phyloP scores from a whole-genome alignment of 805 yeast genomes.

The Starmera quercuum region DNA sequence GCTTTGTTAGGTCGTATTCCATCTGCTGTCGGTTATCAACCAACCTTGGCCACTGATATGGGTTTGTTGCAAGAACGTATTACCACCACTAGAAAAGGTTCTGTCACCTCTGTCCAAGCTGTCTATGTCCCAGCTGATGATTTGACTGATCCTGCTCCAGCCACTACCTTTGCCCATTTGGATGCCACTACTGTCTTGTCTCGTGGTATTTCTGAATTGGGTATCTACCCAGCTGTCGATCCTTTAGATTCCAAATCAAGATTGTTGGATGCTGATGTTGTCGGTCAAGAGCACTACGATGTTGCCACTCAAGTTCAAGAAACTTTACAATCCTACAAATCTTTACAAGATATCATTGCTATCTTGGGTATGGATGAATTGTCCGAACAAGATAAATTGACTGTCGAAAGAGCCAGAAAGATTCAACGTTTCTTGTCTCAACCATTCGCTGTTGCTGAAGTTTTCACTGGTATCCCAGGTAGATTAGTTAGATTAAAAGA shows the following conservation, averaged over 20 bases:
- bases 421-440: constrained; percentile 99
- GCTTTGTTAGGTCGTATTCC: constrained; percentile 99
- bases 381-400: constrained; percentile 96
- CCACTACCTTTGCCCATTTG: constrained; percentile 99
- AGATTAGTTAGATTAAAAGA: constrained; percentile 95
- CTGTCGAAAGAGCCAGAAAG: constrained; percentile 99
- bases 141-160: constrained; percentile 99
- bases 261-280: constrained; percentile 93
- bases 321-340: constrained; percentile 99
- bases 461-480: constrained; percentile 99
- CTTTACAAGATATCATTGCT: constrained; percentile 99
- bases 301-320: constrained; percentile 94
- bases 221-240: constrained; percentile 99
- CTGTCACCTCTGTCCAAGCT: constrained; percentile 99
- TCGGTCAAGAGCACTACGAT: constrained; percentile 98
- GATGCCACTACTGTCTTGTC: constrained; percentile 99
- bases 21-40: constrained; percentile 99
- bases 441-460: constrained; percentile 99
- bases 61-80: constrained; percentile 99
- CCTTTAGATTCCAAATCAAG: constrained; percentile 99
- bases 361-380: constrained; percentile 99
- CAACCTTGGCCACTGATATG: constrained; percentile 99
- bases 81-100: constrained; percentile 99
- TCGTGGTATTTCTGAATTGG: constrained; percentile 98
- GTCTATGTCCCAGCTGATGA: constrained; percentile 99